These are phyloP conservation scores for Papilionanthe hybrid DNA, from an alignment of 116 monocot species.

Conservation along the genomic window DNA sequence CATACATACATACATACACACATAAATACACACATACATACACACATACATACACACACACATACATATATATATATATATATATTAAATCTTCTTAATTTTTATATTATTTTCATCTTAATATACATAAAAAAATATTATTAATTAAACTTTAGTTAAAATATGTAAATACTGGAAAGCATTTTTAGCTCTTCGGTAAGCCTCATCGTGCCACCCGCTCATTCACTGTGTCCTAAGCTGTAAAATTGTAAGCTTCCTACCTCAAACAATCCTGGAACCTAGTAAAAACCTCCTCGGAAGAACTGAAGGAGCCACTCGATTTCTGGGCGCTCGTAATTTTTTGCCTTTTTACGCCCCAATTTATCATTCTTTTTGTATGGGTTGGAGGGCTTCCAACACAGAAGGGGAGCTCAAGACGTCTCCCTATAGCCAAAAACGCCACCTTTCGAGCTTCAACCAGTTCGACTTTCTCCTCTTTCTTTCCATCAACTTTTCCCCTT, in stretches of 20 bases:
- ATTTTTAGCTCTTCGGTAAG: too few species aligned
- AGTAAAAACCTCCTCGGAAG: not conserved
- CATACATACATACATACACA: too few species aligned
- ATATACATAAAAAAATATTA: too few species aligned
- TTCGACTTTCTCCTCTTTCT: constrained; percentile 3
- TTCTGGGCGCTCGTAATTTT: constrained; percentile 1
- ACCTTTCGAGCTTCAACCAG: constrained; percentile 2
- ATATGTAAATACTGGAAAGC: too few species aligned
- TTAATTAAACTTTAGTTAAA: too few species aligned
- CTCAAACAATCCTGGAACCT: not conserved
- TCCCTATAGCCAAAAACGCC: not conserved
- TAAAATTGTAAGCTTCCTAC: constrained; percentile 1
- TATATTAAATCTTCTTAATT: too few species aligned
- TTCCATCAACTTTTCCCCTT: not conserved
- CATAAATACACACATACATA: too few species aligned
- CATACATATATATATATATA: too few species aligned
- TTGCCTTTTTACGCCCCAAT: not conserved
- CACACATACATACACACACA: too few species aligned
- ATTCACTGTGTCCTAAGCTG: not conserved
- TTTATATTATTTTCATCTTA: too few species aligned
- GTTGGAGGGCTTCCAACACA: constrained; percentile 5
- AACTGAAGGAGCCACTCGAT: constrained; percentile 2
- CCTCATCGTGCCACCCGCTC: not conserved
- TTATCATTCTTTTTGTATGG: constrained; percentile 5
- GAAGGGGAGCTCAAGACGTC: not conserved